These are phyloP conservation scores for Stephania japonica DNA, from an alignment of 164 flowering plant species.

Conservation along the genomic window DNA sequence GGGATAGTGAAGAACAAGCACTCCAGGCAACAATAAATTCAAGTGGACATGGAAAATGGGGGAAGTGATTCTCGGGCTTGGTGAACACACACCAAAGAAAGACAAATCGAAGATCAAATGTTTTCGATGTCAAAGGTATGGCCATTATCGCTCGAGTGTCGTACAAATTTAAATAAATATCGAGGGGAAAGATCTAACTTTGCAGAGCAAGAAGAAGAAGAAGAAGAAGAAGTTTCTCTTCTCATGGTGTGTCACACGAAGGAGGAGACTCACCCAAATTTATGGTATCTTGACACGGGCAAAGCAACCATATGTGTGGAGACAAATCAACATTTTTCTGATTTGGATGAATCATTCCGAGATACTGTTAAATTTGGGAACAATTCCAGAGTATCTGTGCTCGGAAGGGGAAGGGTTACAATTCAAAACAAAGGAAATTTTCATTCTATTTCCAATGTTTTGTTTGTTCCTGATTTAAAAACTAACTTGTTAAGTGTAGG, in stretches of 20 bases:
- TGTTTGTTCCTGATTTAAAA: constrained; percentile 4
- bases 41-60: not conserved
- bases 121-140: not conserved
- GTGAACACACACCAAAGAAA: not conserved
- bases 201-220: not conserved
- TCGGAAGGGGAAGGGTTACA: not conserved
- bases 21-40: not conserved
- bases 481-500: not conserved
- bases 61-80: not conserved
- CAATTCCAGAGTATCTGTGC: not conserved
- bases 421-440: not conserved
- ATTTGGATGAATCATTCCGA: too few relatives aligned
- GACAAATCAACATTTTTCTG: too few relatives aligned
- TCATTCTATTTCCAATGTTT: not conserved
- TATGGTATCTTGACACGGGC: too few relatives aligned
- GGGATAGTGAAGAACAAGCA: not conserved
- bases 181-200: not conserved
- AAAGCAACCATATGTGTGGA: too few relatives aligned
- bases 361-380: not conserved
- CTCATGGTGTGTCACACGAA: not conserved
- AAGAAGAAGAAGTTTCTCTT: not conserved
- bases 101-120: not conserved
- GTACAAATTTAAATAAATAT: too few relatives aligned
- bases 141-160: not conserved
- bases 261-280: too few relatives aligned